Evolutionary conservation across 2,329 filamentous ascomycete genomes (phyloP), one percentile per base, ranked within the genome.

Genomic region (Cadophora sp.): DNA sequence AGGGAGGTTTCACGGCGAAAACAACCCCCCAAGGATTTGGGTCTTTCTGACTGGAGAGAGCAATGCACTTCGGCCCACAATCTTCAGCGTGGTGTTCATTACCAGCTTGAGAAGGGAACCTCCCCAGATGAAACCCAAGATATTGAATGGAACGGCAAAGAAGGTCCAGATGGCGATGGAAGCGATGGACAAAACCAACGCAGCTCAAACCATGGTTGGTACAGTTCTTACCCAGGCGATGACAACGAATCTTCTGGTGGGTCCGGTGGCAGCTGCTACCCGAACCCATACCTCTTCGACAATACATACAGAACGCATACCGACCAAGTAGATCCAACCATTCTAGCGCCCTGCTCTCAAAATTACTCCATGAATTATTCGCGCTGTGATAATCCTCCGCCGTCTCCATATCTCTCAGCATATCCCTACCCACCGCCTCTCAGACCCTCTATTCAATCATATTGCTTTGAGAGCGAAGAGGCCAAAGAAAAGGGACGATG

Each of bases 401-500:
- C 76, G 9, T 77, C 74, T 60, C 53, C 72, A 41, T 76, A 74
- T 63, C 9, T 18, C 27, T 67, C 65, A 20, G 47, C 67, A 20
- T 76, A 77, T 58, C 73, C 72, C 20, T 76, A 76, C 24, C 73
- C 73, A 60, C 67, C 71, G 59, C 67, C 66, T 20, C 69, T 73
- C 45, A 48, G 73, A 60, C 71, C 71, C 48, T 75, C 75, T 27
- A 41, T 75, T 36, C 73, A 71, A 65, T 73, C 74, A 8, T 74
- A 70, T 50, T 75, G 72, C 59, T 72, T 74, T 68, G 76, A 74
- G 45, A 68, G 75, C 47, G 75, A 76, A 59, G 76, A 77, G 47
- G 71, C 69, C 1, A 73, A 69, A 48, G 76, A 76, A 62, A 76
- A 76, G 63, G 74, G 74, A 22, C 80, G 82, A 43, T 88, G 86